phyloP scores from a whole-genome alignment of 2,329 filamentous ascomycete species.

The Fusarium sp. region DNA sequence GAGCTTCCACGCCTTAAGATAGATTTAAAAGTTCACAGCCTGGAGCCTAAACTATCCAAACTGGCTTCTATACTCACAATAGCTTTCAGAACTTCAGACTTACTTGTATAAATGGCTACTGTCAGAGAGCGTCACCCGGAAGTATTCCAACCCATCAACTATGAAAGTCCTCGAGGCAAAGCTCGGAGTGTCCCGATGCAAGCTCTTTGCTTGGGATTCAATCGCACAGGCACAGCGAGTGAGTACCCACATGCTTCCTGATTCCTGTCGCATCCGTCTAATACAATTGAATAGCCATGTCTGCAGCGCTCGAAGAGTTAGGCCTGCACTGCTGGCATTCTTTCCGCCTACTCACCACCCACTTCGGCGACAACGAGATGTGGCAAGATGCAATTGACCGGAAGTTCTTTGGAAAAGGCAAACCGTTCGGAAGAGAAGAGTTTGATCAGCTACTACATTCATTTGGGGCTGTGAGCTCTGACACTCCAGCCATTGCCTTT shows the following conservation, averaged over 20 bases:
- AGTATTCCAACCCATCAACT: constrained; percentile 37
- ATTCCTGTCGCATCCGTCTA: fast-evolving
- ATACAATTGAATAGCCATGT: constrained; percentile 15
- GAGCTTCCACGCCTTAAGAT: too few species aligned
- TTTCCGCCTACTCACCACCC: constrained; percentile 31
- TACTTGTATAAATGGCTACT: constrained; percentile 33
- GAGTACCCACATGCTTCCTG: not conserved
- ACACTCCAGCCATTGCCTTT: constrained; percentile 55
- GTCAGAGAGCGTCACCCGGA: constrained; percentile 40
- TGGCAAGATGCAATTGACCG: constrained; percentile 43
- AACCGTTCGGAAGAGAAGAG: constrained; percentile 29
- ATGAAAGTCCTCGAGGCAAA: constrained; percentile 37
- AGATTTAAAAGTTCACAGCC: too few species aligned
- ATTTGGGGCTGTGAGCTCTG: constrained; percentile 55
- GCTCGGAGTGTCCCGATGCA: constrained; percentile 38
- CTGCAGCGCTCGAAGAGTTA: constrained; percentile 34
- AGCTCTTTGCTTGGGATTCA: constrained; percentile 40
- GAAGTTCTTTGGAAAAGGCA: constrained; percentile 35
- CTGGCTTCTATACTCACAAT: too few species aligned
- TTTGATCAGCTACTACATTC: constrained; percentile 42
- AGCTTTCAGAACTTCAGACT: too few species aligned
- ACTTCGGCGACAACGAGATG: constrained; percentile 43
- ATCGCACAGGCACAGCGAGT: constrained; percentile 43
- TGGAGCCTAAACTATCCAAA: too few species aligned
- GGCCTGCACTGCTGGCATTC: constrained; percentile 42